These are phyloP conservation scores for Cryptosporidium viatorum DNA, from an alignment of 169 alveolate genomes.

Conservation along the genomic window DNA sequence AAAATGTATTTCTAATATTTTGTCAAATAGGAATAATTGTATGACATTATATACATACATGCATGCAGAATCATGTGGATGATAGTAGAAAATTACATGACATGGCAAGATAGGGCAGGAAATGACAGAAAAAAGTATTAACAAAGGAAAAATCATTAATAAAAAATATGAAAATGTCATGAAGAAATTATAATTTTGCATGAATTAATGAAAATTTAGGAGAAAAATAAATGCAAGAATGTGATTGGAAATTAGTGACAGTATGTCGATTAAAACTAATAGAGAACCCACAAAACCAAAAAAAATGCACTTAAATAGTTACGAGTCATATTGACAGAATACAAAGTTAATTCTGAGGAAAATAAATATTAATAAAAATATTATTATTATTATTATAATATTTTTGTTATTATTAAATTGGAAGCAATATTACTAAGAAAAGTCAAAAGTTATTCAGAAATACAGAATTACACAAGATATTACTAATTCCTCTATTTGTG, in stretches of 20 bases:
- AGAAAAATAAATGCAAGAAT: conserved; percentile 13
- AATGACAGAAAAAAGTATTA: conserved; percentile 15
- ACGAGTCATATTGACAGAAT: conserved; percentile 39
- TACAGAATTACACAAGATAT: neutral
- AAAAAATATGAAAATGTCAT: conserved; percentile 11
- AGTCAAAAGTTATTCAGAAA: neutral
- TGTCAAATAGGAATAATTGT: neutral
- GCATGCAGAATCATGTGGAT: conserved; percentile 16
- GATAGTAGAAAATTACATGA: neutral
- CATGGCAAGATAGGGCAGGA: neutral
- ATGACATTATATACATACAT: neutral
- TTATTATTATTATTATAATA: neutral
- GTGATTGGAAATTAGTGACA: conserved; percentile 25
- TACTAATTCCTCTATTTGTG: neutral
- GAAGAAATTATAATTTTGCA: conserved; percentile 28
- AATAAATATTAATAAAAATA: conserved; percentile 16
- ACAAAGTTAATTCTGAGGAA: conserved; percentile 46
- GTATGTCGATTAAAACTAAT: conserved; percentile 34
- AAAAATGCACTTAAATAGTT: conserved; percentile 15
- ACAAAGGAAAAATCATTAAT: neutral
- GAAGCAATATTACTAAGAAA: neutral
- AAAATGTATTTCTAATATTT: neutral
- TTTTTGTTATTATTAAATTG: conserved; percentile 1
- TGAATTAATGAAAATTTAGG: conserved; percentile 9
- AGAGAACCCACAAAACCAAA: conserved; percentile 31